phyloP scores from a whole-genome alignment of 257 asterid species.

The Phtheirospermum japonicum region DNA sequence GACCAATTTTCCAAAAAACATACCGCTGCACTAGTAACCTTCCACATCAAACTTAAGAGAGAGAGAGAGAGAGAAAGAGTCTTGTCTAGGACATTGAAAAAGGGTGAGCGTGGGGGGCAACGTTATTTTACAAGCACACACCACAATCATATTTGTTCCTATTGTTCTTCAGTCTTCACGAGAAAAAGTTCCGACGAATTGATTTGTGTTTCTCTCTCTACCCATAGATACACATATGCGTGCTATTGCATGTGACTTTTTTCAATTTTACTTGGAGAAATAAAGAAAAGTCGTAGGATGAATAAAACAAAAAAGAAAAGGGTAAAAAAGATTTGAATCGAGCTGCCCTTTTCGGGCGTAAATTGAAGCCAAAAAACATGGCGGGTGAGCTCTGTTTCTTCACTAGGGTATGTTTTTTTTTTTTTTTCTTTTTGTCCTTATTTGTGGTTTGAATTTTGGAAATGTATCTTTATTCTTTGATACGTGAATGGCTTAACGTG shows the following conservation, averaged over 20 bases:
- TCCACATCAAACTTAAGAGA: too few relatives aligned
- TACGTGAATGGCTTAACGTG: neutral
- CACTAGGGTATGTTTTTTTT: constrained; percentile 42
- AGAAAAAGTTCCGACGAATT: neutral
- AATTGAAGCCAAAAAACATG: constrained; percentile 36
- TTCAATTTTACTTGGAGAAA: neutral
- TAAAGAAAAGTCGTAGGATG: constrained; percentile 25
- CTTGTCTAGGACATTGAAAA: too few relatives aligned
- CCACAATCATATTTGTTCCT: too few relatives aligned
- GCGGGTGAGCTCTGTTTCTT: constrained; percentile 55
- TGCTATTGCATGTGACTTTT: constrained; percentile 27
- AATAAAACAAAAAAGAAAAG: constrained; percentile 45
- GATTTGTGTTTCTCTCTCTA: neutral
- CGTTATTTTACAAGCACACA: too few relatives aligned
- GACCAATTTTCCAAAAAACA: too few relatives aligned
- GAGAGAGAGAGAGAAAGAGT: too few relatives aligned
- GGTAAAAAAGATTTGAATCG: constrained; percentile 37
- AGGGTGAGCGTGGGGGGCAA: too few relatives aligned
- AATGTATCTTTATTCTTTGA: neutral
- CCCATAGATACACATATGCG: constrained; percentile 4
- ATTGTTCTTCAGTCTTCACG: neutral
- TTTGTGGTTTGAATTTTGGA: too few relatives aligned
- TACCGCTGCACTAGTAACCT: too few relatives aligned
- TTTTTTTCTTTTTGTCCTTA: neutral
- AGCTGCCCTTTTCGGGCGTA: constrained; percentile 33